Percentiles rank a stretch among this genome's conserved stretches.
phyloP scores from a whole-genome alignment of 73 alveolate species.

The Uronychia setigera region DNA sequence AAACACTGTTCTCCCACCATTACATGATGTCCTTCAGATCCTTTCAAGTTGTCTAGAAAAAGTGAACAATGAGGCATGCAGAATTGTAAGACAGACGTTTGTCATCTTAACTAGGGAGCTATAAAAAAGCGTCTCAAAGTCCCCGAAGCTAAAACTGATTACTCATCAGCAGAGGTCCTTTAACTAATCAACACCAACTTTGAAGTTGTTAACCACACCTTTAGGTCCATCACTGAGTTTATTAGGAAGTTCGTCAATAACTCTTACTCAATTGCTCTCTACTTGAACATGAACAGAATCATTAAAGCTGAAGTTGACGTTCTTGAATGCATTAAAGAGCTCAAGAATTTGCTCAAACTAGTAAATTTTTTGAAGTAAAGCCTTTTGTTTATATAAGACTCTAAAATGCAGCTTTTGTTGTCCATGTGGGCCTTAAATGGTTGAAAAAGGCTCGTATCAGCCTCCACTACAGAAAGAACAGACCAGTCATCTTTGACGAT shows the following conservation, averaged over 20 bases:
- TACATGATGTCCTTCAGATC: conserved; percentile 48
- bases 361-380: conserved; percentile 34
- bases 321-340: conserved; percentile 52
- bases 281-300: conserved; percentile 65
- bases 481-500: conserved; percentile 12
- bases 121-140: conserved; percentile 30
- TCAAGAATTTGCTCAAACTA: conserved; percentile 32
- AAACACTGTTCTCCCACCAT: conserved; percentile 52
- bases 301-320: conserved; percentile 69
- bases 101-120: conserved; percentile 62
- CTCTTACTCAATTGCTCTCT: conserved; percentile 51
- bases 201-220: conserved; percentile 53
- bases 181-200: conserved; percentile 26
- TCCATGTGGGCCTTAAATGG: conserved; percentile 38
- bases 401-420: conserved; percentile 39
- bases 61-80: conserved; percentile 62
- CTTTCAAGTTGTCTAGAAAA: conserved; percentile 56
- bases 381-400: too few species aligned
- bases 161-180: conserved; percentile 45
- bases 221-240: conserved; percentile 34
- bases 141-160: conserved; percentile 62
- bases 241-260: conserved; percentile 54
- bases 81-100: conserved; percentile 34
- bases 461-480: conserved; percentile 46
- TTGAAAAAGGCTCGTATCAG: conserved; percentile 56